These are phyloP conservation scores for Podospora pseudopauciseta DNA, from an alignment of 495 filamentous ascomycete genomes.

Conservation along the genomic window DNA sequence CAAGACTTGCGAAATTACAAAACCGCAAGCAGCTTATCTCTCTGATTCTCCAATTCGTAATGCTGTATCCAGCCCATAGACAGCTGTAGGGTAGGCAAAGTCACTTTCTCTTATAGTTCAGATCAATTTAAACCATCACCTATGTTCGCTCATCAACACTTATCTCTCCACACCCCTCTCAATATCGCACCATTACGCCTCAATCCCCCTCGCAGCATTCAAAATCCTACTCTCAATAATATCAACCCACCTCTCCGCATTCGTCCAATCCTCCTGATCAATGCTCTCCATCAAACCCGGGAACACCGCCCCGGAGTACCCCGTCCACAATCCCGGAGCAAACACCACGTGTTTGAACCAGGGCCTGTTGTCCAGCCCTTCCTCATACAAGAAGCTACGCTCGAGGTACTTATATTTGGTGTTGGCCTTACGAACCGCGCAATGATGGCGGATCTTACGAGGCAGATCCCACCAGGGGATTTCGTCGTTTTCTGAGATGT, in stretches of 20 bases:
- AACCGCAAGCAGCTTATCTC: no score
- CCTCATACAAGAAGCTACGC: constrained; percentile 70
- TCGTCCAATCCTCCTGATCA: constrained; percentile 67
- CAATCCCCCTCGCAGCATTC: constrained; percentile 51
- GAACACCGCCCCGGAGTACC: constrained; percentile 79
- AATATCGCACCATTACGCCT: neutral
- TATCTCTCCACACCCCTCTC: neutral
- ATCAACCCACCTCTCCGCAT: constrained; percentile 71
- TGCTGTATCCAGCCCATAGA: no score
- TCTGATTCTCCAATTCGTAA: no score
- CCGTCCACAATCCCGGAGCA: constrained; percentile 83
- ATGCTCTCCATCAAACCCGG: constrained; percentile 84
- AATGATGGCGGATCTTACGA: constrained; percentile 51
- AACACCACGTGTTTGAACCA: constrained; percentile 96
- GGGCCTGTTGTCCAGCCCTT: constrained; percentile 74
- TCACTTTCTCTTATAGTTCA: no score
- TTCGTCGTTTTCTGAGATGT: constrained; percentile 59
- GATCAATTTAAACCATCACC: no score
- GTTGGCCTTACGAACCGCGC: constrained; percentile 62
- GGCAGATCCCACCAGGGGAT: constrained; percentile 81
- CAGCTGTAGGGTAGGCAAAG: no score
- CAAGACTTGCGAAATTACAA: no score
- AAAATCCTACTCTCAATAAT: constrained; percentile 69
- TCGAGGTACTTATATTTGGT: constrained; percentile 74
- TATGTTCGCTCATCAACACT: no score